These are phyloP conservation scores for Pythium pyrilobum DNA, from an alignment of 352 stramenopile species.

Conservation along the genomic window DNA sequence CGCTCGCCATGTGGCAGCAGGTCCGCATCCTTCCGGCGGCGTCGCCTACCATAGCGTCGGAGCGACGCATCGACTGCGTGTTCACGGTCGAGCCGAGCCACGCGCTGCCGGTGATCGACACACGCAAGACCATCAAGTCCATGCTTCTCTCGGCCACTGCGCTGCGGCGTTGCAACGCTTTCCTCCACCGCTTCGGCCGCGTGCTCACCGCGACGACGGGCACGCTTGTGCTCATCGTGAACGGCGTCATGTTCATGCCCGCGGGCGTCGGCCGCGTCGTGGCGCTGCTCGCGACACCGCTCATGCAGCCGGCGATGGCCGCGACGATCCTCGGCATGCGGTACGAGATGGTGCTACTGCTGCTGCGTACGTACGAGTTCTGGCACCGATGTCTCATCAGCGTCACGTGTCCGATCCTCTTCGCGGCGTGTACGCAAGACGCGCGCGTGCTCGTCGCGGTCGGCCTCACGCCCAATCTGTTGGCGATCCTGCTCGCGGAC, in stretches of 20 bases:
- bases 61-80: conserved; percentile 23
- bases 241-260: background rate
- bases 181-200: background rate
- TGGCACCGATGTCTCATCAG: background rate
- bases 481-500: background rate
- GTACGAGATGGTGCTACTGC: background rate
- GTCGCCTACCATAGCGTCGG: too few species aligned
- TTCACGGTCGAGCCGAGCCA: background rate
- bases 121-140: background rate
- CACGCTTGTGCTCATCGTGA: background rate
- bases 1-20: too few species aligned
- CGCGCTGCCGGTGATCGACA: background rate
- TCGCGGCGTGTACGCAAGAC: conserved; percentile 1
- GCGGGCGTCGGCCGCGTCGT: background rate
- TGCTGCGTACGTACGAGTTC: conserved; percentile 6
- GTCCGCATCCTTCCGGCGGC: too few species aligned
- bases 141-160: background rate
- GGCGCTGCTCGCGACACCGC: background rate
- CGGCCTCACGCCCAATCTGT: background rate
- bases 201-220: background rate
- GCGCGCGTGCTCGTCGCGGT: background rate
- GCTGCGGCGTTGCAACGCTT: background rate
- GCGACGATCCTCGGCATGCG: background rate
- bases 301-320: background rate
- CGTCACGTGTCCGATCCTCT: background rate